Conservation (phyloP, 768 basidiomycete genomes). For the Suillus brevipes region DNA sequence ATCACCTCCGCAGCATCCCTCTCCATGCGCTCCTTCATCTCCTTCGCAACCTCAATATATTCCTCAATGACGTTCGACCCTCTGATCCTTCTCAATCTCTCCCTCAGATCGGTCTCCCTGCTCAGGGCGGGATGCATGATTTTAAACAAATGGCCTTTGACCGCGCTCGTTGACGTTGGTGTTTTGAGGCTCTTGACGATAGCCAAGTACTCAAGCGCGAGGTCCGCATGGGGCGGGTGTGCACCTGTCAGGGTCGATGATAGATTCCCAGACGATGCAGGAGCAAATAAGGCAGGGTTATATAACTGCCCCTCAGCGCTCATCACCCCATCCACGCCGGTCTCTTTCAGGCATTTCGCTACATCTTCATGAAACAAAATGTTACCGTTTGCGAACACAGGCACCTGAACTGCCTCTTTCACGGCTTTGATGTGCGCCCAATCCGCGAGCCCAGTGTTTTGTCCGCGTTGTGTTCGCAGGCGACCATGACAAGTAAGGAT, state of each 20-base stretch:
- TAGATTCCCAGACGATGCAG: conserved; percentile 32
- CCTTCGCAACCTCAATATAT: conserved; percentile 55
- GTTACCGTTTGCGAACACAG: conserved; percentile 97
- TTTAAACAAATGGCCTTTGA: conserved; percentile 95
- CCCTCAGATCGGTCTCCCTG: conserved; percentile 69
- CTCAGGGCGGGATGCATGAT: conserved; percentile 77
- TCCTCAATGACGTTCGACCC: conserved; percentile 24
- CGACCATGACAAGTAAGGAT: conserved; percentile 94
- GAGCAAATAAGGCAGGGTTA: conserved; percentile 79
- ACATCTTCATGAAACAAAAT: conserved; percentile 88
- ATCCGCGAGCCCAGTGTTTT: conserved; percentile 80
- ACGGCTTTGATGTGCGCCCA: conserved; percentile 91
- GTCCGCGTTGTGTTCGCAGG: conserved; percentile 88
- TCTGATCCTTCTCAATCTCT: conserved; percentile 58
- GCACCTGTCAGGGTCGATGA: conserved; percentile 33
- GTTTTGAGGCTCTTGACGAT: conserved; percentile 69
- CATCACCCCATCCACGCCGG: conserved; percentile 93
- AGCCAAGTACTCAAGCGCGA: conserved; percentile 85
- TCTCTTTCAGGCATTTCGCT: conserved; percentile 71
- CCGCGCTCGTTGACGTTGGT: conserved; percentile 65
- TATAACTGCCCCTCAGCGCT: conserved; percentile 93
- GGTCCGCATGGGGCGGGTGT: conserved; percentile 58
- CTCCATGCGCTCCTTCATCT: conserved; percentile 61
- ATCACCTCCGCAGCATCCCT: conserved; percentile 44
- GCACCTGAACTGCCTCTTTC: conserved; percentile 85